Evolutionary conservation across 1,284 basidiomycete genomes (phyloP), one percentile per base, ranked within the genome.

Genomic region (Irpex sp.): DNA sequence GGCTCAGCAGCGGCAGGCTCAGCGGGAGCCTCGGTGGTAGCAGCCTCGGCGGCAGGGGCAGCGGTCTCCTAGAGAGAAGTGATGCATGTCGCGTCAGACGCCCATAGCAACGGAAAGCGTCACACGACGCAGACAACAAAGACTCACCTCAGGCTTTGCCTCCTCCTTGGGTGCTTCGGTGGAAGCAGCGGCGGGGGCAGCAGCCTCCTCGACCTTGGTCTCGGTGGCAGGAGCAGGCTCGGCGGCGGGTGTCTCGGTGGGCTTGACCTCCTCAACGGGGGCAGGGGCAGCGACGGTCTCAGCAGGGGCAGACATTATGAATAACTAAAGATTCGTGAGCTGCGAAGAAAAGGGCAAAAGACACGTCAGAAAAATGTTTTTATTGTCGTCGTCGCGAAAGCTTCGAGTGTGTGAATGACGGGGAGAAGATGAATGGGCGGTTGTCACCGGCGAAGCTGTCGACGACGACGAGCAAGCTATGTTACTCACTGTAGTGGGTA

Each of bases 231-330:
- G 54, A 21, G 67, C 61, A 51, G 75, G 67, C 68, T 80, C 79
- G 57, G 61, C 67, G 58, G 75, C 71, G 64, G 78, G 68, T 57
- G 75, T 67, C 74, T 86, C 85, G 63, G 68, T 71, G 67, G 75
- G 73, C 75, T 82, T 82, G 59, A 78, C 77, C 72, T 87, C 86
- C 75, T 85, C 84, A 65, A 71, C 74, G 67, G 74, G 72, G 64
- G 68, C 71, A 58, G 69, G 66, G 65, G 75, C 77, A 74, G 77
- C 76, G 72, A 78, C 71, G 71, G 77, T 75, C 74, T 85, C 86
- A 70, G 84, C 67, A 57, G 62, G 62, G 63, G 87, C 82, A 80
- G 91, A 92, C 89, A 92, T 92, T 89, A 91, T 83, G 77, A 79
- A 65, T 36, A 57, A 58, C 57, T 39, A 60, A 63, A 62, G 60